phyloP scores from a whole-genome alignment of 306 rosid genomes.

The Rosa persica region DNA sequence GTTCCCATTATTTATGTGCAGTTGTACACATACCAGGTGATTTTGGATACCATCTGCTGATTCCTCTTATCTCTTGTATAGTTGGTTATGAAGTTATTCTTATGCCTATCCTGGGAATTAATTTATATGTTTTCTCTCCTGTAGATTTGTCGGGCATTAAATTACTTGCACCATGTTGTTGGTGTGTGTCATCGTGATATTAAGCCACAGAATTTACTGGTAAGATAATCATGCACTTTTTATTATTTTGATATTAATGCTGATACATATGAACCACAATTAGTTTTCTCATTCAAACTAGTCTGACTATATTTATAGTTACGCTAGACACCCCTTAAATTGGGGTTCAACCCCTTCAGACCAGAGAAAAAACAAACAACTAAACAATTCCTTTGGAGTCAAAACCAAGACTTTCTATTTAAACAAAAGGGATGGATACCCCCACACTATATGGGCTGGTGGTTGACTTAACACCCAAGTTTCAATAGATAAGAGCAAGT shows the following conservation, averaged over 20 bases:
- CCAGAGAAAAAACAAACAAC: background rate
- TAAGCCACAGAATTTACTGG: slow-evolving; percentile 92
- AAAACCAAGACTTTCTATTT: background rate
- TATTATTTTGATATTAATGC: background rate
- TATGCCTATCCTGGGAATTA: slow-evolving; percentile 2
- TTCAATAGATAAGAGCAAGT: background rate
- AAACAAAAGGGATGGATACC: background rate
- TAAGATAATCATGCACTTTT: slow-evolving; percentile 28
- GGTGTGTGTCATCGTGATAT: slow-evolving; percentile 97
- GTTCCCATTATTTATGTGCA: slow-evolving; percentile 71
- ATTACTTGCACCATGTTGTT: slow-evolving; percentile 75
- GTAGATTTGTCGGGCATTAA: slow-evolving; percentile 91
- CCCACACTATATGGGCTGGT: background rate
- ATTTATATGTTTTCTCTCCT: slow-evolving; percentile 31
- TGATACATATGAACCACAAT: background rate
- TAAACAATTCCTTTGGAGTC: background rate
- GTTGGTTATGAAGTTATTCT: background rate
- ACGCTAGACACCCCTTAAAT: background rate
- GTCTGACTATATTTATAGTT: background rate
- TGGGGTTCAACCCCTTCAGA: background rate
- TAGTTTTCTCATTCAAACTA: background rate
- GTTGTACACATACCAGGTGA: slow-evolving; percentile 80
- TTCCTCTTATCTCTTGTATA: background rate
- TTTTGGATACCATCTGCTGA: slow-evolving; percentile 14
- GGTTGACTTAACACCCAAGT: background rate